These are phyloP conservation scores for Alternaria gaisen DNA, from an alignment of 2,329 filamentous ascomycete genomes.

Conservation along the genomic window DNA sequence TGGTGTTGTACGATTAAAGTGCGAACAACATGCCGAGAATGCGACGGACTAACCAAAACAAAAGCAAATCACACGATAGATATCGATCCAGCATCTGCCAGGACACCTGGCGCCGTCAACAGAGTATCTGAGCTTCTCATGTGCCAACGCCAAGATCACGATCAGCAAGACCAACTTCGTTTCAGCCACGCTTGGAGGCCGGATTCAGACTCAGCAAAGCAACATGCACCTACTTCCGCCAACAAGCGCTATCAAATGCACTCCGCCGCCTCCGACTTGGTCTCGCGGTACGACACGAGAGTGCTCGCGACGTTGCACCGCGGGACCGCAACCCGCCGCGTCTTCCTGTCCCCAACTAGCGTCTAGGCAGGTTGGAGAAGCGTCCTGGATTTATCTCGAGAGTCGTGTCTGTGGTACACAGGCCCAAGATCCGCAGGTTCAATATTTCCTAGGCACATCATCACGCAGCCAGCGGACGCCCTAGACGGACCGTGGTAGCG, in stretches of 20 bases:
- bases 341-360: constrained; percentile 7
- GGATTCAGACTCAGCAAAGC: constrained; percentile 17
- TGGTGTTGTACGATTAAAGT: background rate
- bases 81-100: constrained; percentile 1
- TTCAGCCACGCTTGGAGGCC: constrained; percentile 39
- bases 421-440: constrained; percentile 9
- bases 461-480: constrained; percentile 24
- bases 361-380: constrained; percentile 8
- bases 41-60: background rate
- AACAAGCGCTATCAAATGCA: constrained; percentile 9
- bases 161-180: constrained; percentile 33
- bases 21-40: background rate
- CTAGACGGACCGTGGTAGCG: constrained; percentile 27
- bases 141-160: constrained; percentile 29
- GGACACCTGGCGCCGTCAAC: constrained; percentile 7
- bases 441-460: constrained; percentile 16
- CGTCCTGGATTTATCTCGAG: constrained; percentile 11
- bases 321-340: constrained; percentile 8
- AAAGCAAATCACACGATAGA: background rate
- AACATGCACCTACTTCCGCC: constrained; percentile 22
- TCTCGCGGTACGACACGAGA: constrained; percentile 3
- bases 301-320: constrained; percentile 14
- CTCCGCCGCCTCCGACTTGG: constrained; percentile 13
- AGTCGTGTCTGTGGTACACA: constrained; percentile 15
- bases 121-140: constrained; percentile 11